Base-by-base conservation (phyloP, 441 rosid species). In the Populus hybrid region DNA sequence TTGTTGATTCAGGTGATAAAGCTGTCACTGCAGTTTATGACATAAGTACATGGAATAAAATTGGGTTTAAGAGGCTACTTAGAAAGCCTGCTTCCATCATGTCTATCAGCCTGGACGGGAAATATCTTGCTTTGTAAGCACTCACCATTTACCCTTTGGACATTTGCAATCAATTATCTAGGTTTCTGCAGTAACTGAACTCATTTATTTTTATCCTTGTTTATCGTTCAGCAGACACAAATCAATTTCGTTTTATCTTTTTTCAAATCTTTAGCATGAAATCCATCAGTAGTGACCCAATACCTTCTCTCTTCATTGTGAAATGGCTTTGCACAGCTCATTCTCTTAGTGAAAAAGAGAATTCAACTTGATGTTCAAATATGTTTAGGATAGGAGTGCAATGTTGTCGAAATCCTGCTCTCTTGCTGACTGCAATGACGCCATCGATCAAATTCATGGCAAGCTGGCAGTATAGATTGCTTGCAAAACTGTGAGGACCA, bases 41-140 rank as follows among this genome's bases (percentile, higher is more conserved):
- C 87, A 92, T 94, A 72, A 92, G 98, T 78, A 88, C 97, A 14
- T 94, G 97, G 99, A 90, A 89, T 70, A 95, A 91, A 86, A 91
- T 95, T 78, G 99, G 99, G 67, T 86, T 87, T 82, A 95, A 94
- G 85, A 91, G 94, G 81, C 91, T 95, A 78, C 92, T 92, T 73
- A 90, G 70, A 82, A 95, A 94, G 83, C 88, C 90, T 67, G 97
- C 97, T 69, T 86, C 92, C 11, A 81, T 87, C 34, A 90, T 95
- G 97, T 90, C 97, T 53, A 86, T 93, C 82, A 95, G 99, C 88
- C 81, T 87, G 85, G 97, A 94, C 81, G 99, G 98, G 38, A 95
- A 94, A 88, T 95, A 95, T 83, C 92, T 94, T 82, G 97, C 97
- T 80, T 75, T 85, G 98, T 96, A 87, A 89, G 99, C 38, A 68